phyloP scores from a whole-genome alignment of 352 stramenopile genomes.

The Phytophthora meadii region DNA sequence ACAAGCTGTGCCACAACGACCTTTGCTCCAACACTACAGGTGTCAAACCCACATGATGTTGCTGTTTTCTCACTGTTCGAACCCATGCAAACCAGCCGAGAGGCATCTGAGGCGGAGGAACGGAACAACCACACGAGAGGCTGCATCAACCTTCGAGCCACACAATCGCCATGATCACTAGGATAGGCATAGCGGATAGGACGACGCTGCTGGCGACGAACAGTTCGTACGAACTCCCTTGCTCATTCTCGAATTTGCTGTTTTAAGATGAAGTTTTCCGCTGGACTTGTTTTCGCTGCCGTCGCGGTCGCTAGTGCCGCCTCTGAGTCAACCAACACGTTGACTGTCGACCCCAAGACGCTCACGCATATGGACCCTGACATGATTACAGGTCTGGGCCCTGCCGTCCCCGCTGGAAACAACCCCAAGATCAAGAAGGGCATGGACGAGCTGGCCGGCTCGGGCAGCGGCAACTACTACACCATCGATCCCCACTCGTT shows the following conservation, averaged over 20 bases:
- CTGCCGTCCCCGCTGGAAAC: constrained; percentile 9
- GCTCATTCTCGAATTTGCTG: constrained; percentile 19
- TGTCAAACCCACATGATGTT: neutral
- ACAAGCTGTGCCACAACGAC: no score
- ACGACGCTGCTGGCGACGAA: neutral
- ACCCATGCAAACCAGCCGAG: neutral
- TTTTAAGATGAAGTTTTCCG: constrained; percentile 21
- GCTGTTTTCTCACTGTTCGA: constrained; percentile 8
- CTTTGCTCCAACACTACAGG: neutral
- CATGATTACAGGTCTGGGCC: constrained; percentile 18
- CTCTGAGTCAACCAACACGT: constrained; percentile 14
- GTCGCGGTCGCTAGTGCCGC: constrained; percentile 11
- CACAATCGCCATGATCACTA: constrained; percentile 13
- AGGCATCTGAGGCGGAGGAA: constrained; percentile 8
- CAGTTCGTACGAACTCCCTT: no score
- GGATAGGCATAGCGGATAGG: constrained; percentile 12
- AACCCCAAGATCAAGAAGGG: constrained; percentile 28
- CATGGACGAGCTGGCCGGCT: constrained; percentile 15
- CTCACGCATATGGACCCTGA: constrained; percentile 10
- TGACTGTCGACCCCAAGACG: constrained; percentile 11
- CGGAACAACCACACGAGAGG: neutral
- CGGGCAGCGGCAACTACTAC: constrained; percentile 7
- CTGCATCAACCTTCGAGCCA: constrained; percentile 6
- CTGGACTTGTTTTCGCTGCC: constrained; percentile 23
- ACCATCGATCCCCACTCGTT: constrained; percentile 6